phyloP scores from a whole-genome alignment of 257 asterid species.

The Avicennia marina region DNA sequence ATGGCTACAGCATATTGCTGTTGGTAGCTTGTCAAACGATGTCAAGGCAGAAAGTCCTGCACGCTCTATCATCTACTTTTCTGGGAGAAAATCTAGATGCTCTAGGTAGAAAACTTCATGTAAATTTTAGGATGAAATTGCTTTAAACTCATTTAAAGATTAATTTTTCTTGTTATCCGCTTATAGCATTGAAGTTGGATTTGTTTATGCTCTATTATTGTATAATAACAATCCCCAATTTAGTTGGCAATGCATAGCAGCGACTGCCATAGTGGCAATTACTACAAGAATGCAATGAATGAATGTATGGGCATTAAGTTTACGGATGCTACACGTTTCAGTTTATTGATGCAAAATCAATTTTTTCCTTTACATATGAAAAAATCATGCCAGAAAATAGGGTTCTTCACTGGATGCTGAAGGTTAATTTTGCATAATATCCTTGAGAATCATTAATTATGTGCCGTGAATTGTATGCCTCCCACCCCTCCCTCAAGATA shows the following conservation, averaged over 20 bases:
- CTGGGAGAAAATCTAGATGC: constrained; percentile 6
- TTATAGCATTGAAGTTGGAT: constrained; percentile 6
- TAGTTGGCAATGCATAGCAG: not conserved
- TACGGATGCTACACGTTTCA: not conserved
- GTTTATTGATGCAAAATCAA: not conserved
- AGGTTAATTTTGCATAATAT: not conserved
- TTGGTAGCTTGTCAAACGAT: constrained; percentile 13
- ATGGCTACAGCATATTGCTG: constrained; percentile 21
- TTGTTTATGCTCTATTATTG: not conserved
- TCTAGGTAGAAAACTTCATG: constrained; percentile 27
- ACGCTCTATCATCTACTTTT: constrained; percentile 7
- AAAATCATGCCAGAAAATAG: not conserved
- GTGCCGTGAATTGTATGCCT: not conserved
- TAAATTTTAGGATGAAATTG: not conserved
- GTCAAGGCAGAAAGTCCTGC: constrained; percentile 16
- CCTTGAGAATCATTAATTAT: not conserved
- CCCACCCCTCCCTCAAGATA: not conserved
- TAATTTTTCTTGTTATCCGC: not conserved
- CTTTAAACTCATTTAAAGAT: not conserved
- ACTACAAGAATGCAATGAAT: not conserved
- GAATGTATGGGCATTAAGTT: not conserved
- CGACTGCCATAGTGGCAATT: not conserved
- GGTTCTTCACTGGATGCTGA: not conserved
- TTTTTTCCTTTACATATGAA: not conserved
- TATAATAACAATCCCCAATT: constrained; percentile 1